Conservation (phyloP, 2,329 filamentous ascomycete genomes). For the Fonsecaea pedrosoi region DNA sequence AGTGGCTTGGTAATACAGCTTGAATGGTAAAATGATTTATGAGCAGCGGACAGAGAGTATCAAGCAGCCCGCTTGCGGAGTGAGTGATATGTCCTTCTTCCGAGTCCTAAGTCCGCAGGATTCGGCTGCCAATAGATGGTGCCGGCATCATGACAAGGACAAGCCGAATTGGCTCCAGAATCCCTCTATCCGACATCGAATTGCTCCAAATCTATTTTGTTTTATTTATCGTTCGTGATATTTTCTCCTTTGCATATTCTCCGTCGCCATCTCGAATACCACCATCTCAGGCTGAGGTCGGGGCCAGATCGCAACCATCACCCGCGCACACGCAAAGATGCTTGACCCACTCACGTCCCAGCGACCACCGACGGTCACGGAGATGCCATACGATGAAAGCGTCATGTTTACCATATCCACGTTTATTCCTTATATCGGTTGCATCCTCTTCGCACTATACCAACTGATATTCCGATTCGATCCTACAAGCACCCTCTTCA, state of each 20-base stretch:
- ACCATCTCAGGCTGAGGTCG: neutral
- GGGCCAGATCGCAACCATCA: neutral
- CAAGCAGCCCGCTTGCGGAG: slow-evolving; percentile 4
- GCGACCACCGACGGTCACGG: slow-evolving; percentile 4
- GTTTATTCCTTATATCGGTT: slow-evolving; percentile 2
- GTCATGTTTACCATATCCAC: slow-evolving; percentile 10
- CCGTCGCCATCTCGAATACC: neutral
- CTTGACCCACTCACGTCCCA: neutral
- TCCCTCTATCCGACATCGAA: neutral
- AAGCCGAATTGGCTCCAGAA: neutral
- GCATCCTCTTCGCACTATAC: slow-evolving; percentile 5
- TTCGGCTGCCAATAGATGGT: slow-evolving; percentile 6
- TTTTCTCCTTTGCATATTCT: neutral
- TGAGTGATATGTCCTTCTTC: slow-evolving; percentile 7
- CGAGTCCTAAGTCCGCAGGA: neutral
- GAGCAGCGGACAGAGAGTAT: neutral
- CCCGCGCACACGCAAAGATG: slow-evolving; percentile 7
- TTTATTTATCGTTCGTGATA: neutral
- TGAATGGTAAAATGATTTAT: neutral
- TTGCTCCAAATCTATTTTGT: neutral
- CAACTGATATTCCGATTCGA: neutral
- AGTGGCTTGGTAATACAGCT: neutral
- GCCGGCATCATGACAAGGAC: neutral
- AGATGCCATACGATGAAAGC: slow-evolving; percentile 10
- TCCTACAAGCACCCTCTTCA: neutral